Base-by-base conservation (phyloP, 2,329 filamentous ascomycete species). In the Cytospora chrysosperma region DNA sequence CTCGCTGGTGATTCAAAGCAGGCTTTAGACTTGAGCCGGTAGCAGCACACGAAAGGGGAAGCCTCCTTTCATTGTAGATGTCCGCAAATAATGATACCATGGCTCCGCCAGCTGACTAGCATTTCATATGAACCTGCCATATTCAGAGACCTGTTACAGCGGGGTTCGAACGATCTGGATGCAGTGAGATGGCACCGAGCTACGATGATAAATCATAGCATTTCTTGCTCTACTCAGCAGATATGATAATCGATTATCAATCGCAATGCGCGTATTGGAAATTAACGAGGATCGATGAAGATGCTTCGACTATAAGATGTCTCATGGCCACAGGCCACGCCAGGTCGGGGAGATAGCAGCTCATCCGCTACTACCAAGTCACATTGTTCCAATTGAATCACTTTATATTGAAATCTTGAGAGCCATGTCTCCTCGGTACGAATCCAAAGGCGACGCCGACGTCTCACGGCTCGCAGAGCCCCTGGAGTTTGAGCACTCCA, bases 401-500 rank as follows among this genome's bases (percentile, higher is more conserved):
- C 19, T 10, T 9, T 10, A 47, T 47, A n/a, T 13, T 27, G 26
- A 3, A 32, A 49, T 47, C 43, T 13, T 27, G 26, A 3, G 26
- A 49, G 58, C 49, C 37, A 32, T 43, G 17, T 21, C 24, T 21
- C 3, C 8, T 27, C 43, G 60, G 5, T 59, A 57, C 32, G 43
- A 58, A 21, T n/a, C 15, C 43, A n/a, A 19, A 7, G 19, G 15
- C 13, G n/a, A 53, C 3, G 55, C 32, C 34, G 47, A 51, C 15
- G 12, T 51, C 4, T 56, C 28, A 4, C 30, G 17, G 24, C 60
- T 62, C 9, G 43, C 60, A 21, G 6, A 58, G n/a, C 32, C 60
- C 12, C 24, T 67, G 24, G 24, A 74, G 26, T 83, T 83, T 64
- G 70, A 74, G 34, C 83, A 83, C 72, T 82, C 82, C 34, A 79